A percentile compares a stretch with the other conserved stretches of the same genome.
phyloP scores from a whole-genome alignment of 371 early-diverging fungal species.

The Lichtheimia ornata region DNA sequence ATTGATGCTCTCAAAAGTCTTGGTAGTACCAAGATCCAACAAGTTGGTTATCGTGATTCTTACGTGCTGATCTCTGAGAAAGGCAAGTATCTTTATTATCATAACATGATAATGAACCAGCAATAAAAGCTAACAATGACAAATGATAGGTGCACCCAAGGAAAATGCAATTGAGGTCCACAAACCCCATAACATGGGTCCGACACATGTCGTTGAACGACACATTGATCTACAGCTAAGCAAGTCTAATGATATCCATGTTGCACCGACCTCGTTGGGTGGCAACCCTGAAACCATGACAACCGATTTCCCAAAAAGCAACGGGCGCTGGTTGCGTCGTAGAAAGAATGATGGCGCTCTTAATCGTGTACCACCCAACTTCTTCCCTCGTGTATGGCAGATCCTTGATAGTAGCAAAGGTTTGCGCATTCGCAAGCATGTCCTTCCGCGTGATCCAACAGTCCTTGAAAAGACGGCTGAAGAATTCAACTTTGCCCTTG shows the following conservation, averaged over 20 bases:
- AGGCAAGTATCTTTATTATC: background rate
- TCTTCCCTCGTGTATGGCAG: slow-evolving; percentile 80
- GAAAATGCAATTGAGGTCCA: background rate
- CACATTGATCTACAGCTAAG: background rate
- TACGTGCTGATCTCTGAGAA: slow-evolving; percentile 77
- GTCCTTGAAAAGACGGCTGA: slow-evolving; percentile 86
- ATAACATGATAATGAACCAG: background rate
- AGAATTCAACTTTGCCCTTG: slow-evolving; percentile 78
- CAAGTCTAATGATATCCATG: background rate
- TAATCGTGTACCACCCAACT: slow-evolving; percentile 77
- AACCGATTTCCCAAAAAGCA: slow-evolving; percentile 58
- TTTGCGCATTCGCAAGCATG: slow-evolving; percentile 55
- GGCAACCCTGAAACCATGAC: slow-evolving; percentile 13
- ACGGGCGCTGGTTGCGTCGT: slow-evolving; percentile 79
- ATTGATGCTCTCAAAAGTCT: slow-evolving; percentile 57
- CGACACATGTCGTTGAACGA: background rate
- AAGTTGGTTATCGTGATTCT: slow-evolving; percentile 74
- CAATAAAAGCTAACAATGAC: too few species aligned
- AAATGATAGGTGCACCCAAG: background rate
- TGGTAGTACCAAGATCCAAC: slow-evolving; percentile 60
- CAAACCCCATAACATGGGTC: slow-evolving; percentile 6
- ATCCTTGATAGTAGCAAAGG: slow-evolving; percentile 64
- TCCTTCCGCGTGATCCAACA: slow-evolving; percentile 79
- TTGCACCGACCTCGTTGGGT: too few species aligned
- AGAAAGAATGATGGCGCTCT: slow-evolving; percentile 86